Evolutionary conservation across 306 rosid genomes (phyloP), one percentile per base, ranked within the genome.

Genomic region (Dalbergia cochinchinensis): DNA sequence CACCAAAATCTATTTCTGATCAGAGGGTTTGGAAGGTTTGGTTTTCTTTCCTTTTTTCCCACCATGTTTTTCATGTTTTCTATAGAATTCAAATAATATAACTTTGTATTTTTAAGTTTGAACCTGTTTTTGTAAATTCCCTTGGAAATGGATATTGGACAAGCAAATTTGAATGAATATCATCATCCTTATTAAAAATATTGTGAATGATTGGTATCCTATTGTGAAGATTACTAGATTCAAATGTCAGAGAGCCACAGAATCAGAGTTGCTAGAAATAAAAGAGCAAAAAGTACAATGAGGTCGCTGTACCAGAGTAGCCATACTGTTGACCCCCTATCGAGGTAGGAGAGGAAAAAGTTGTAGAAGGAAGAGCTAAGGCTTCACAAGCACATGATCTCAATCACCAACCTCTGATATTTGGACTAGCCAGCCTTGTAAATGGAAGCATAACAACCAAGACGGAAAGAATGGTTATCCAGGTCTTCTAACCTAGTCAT

Each of bases 301-400:
- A 35, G 90, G 93, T 7, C 96, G 97, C 81, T 95, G 98, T 39
- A 88, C 91, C 74, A 91, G 74, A 80, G 99, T 98, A 75, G 86
- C 99, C 83, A 90, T 97, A 20, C 53, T 95, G 85, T 95, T 98
- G 47, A 86, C 26, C 99, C 74, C 98, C 97, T 68, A 84, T 95
- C 53, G 98, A 92, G 90, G 91, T 87, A 45, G 97, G 96, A 47
- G 99, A 95, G 81, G 99, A 95, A 85, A 98, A 93, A 84, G 99
- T 96, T 84, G 76, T 93, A 42, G 99, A 93, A 91, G 98, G 99
- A 78, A 91, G 99, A 83, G 98, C 96, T 19, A 79, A 60, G 45
- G 96, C 82, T 79, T 89, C 99, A 39, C 83, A 89, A 78, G 88
- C 89, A 63, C 99, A 93, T 60, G 98, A 96, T n/a, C 99, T 93